Evolutionary conservation across 495 filamentous ascomycete genomes (phyloP), one percentile per base, ranked within the genome.

Genomic region (Margaritispora aquatica): DNA sequence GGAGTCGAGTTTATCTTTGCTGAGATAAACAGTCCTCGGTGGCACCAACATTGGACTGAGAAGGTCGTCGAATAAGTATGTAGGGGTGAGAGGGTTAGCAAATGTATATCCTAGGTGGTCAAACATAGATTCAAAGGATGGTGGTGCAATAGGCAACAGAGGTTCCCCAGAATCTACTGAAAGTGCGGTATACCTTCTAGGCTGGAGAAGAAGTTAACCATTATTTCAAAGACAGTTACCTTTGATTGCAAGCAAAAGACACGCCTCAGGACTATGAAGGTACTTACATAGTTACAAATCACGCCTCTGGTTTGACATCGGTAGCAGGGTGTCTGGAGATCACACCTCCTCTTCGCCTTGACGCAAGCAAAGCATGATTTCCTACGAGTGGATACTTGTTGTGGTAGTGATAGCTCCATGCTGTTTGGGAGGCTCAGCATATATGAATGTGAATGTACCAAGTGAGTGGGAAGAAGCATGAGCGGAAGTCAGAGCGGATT

Each of bases 311-410:
- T 56, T 3, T 9, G 24, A 36, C 61, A 63, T 11, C 56, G 49
- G 55, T 57, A 63, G 2, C 27, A 1, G 4, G 61, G 57, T n/a
- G 57, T 22, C 7, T 19, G 44, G 23, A 63, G 49, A 54, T 63
- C 61, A 49, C 61, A 63, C 26, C 61, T 46, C 47, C 61, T n/a
- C 52, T 63, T 63, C 9, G 52, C 41, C 20, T 57, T 57, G 9
- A 59, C 56, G 38, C 61, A 63, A 13, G 9, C 57, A 1, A 19
- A 20, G 31, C 61, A 63, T 26, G 57, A 44, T 41, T 63, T 63
- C n/a, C 57, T 41, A 4, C 61, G 26, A 20, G 47, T 59, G 1
- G 15, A 44, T 44, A n/a, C 19, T 44, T 44, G 38, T n/a, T 9
- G 7, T 10, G 38, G 19, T 3, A 3, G 2, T 44, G 8, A 10